Percentiles rank a stretch among this genome's conserved stretches.
Conservation (phyloP, 148 eudicot species). For the Chenopodium formosanum region DNA sequence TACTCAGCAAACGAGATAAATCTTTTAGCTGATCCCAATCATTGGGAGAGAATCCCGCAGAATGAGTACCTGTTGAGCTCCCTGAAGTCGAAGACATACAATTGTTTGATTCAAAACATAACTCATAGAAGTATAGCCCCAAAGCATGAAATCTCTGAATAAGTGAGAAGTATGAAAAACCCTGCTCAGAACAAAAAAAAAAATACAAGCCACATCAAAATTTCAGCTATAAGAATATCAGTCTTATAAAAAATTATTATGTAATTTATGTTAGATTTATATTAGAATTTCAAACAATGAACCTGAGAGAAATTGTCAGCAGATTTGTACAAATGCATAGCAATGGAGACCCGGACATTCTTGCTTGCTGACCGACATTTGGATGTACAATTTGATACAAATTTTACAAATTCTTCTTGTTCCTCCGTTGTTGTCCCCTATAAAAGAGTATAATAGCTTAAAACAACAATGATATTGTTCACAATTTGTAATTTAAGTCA, state of each 20-base stretch:
- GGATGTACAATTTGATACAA: conserved; percentile 55
- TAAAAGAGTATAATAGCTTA: conserved; percentile 15
- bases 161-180: conserved; percentile 29
- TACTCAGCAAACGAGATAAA: conserved; percentile 36
- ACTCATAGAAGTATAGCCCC: conserved; percentile 49
- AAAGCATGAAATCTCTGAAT: conserved; percentile 56
- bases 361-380: conserved; percentile 49
- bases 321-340: conserved; percentile 38
- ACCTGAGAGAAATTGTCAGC: conserved; percentile 54
- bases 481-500: neutral
- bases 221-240: neutral
- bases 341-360: conserved; percentile 42
- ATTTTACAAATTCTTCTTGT: conserved; percentile 50
- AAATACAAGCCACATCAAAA: conserved; percentile 1
- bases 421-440: conserved; percentile 48
- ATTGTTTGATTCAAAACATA: conserved; percentile 25
- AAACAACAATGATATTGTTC: neutral
- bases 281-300: conserved; percentile 16
- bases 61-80: conserved; percentile 21
- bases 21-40: conserved; percentile 37
- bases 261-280: neutral
- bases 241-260: neutral
- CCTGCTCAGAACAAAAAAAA: conserved; percentile 39
- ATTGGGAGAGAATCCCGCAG: conserved; percentile 32
- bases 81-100: conserved; percentile 21